Conservation (phyloP, 805 yeast species). For the Scheffersomyces ergatensis region DNA sequence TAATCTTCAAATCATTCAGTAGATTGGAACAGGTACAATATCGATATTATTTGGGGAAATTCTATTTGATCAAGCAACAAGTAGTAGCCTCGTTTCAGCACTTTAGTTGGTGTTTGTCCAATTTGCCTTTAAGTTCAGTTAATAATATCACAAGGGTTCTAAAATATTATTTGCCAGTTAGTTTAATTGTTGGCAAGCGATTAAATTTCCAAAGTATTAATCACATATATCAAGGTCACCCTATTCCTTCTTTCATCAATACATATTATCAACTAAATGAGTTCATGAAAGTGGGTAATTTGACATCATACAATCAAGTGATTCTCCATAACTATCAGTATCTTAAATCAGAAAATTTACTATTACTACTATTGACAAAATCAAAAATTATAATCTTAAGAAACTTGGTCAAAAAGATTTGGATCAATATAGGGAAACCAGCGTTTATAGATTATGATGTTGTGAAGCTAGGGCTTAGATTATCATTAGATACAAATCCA, state of each 20-base stretch:
- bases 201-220: conserved; percentile 34
- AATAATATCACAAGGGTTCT: conserved; percentile 42
- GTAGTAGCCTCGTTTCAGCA: conserved; percentile 48
- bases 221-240: conserved; percentile 5
- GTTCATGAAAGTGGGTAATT: conserved; percentile 43
- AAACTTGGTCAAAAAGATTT: conserved; percentile 37
- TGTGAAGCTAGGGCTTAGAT: conserved; percentile 17
- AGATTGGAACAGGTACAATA: conserved; percentile 48
- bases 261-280: conserved; percentile 36
- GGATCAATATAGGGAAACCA: conserved; percentile 24
- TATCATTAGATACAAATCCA: conserved; percentile 6
- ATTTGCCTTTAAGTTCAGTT: conserved; percentile 24
- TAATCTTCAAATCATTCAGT: conserved; percentile 40
- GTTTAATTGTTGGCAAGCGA: conserved; percentile 52
- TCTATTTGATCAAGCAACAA: conserved; percentile 51
- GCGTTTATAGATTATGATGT: conserved; percentile 27
- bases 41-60: conserved; percentile 53
- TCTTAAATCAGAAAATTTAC: conserved; percentile 34
- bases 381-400: conserved; percentile 44
- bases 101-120: conserved; percentile 51
- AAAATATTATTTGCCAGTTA: conserved; percentile 49
- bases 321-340: conserved; percentile 28
- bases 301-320: conserved; percentile 28
- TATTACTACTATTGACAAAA: conserved; percentile 46
- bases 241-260: conserved; percentile 16